Percentiles rank a stretch among this genome's conserved stretches.
phyloP scores from a whole-genome alignment of 1,139 yeast species.

The Zygoascus hellenicus region DNA sequence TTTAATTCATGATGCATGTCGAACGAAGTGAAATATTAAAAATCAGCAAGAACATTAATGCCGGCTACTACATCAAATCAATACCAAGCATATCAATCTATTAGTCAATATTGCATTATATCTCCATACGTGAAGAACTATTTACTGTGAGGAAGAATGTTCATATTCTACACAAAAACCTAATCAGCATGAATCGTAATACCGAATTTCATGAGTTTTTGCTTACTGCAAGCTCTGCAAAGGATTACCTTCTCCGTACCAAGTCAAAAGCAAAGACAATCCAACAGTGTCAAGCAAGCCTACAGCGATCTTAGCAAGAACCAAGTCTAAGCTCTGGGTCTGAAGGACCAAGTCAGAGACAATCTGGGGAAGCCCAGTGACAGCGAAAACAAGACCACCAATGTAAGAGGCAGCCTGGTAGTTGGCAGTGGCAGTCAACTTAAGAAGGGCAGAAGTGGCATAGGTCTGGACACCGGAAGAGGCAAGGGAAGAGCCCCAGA shows the following conservation, averaged over 20 bases:
- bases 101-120: too few species aligned
- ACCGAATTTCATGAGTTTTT: too few species aligned
- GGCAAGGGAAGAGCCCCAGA: constrained; percentile 34
- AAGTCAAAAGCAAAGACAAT: constrained; percentile 35
- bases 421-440: constrained; percentile 36
- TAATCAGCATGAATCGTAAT: too few species aligned
- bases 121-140: too few species aligned
- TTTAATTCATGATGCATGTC: too few species aligned
- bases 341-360: constrained; percentile 34
- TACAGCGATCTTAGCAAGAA: constrained; percentile 33
- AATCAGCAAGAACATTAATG: too few species aligned
- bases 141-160: too few species aligned
- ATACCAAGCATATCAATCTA: too few species aligned
- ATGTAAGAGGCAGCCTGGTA: constrained; percentile 39
- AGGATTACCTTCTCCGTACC: constrained; percentile 29
- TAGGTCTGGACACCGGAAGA: constrained; percentile 38
- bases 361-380: constrained; percentile 35
- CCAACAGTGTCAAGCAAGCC: constrained; percentile 41
- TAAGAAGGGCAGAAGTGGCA: constrained; percentile 38
- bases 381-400: constrained; percentile 38
- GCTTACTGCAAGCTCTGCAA: not conserved
- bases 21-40: too few species aligned
- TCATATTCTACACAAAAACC: too few species aligned
- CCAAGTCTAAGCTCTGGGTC: constrained; percentile 34
- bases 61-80: too few species aligned